Evolutionary conservation across 2,329 filamentous ascomycete species (phyloP).

Genomic region (Dryadomyces sulphureus): DNA sequence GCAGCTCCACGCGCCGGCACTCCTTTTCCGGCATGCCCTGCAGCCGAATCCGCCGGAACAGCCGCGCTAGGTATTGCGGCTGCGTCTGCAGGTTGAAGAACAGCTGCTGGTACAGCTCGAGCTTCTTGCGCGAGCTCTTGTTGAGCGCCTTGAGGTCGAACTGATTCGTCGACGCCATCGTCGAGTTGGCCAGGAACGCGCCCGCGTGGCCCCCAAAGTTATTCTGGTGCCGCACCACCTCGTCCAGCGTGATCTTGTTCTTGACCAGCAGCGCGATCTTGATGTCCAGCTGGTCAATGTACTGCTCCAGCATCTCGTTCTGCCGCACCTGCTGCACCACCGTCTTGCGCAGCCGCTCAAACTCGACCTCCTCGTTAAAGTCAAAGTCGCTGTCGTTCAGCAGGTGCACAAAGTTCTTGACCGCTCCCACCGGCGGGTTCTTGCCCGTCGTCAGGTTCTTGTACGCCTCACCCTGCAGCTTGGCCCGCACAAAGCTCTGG

Average conservation of each 20-base stretch:
- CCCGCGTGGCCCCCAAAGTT: conserved; percentile 78
- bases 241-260: conserved; percentile 98
- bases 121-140: conserved; percentile 87
- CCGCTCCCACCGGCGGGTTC: conserved; percentile 89
- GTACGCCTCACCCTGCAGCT: conserved; percentile 94
- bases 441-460: conserved; percentile 93
- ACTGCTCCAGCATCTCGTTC: conserved; percentile 93
- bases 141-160: conserved; percentile 96
- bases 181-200: conserved; percentile 71
- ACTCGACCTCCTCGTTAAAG: conserved; percentile 97
- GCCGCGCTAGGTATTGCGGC: conserved; percentile 77
- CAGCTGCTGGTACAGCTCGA: conserved; percentile 92
- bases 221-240: conserved; percentile 92
- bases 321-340: conserved; percentile 95
- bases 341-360: conserved; percentile 85
- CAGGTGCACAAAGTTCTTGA: conserved; percentile 96
- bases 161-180: conserved; percentile 77
- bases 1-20: conserved; percentile 76
- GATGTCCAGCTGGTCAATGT: conserved; percentile 96
- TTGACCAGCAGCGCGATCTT: conserved; percentile 97
- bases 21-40: conserved; percentile 81
- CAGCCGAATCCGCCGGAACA: conserved; percentile 75
- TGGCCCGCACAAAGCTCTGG: conserved; percentile 88
- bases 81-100: conserved; percentile 97
- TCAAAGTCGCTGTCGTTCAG: conserved; percentile 98